Evolutionary conservation across 805 yeast genomes (phyloP), one percentile per base, ranked within the genome.

Genomic region (Candida berthetii): DNA sequence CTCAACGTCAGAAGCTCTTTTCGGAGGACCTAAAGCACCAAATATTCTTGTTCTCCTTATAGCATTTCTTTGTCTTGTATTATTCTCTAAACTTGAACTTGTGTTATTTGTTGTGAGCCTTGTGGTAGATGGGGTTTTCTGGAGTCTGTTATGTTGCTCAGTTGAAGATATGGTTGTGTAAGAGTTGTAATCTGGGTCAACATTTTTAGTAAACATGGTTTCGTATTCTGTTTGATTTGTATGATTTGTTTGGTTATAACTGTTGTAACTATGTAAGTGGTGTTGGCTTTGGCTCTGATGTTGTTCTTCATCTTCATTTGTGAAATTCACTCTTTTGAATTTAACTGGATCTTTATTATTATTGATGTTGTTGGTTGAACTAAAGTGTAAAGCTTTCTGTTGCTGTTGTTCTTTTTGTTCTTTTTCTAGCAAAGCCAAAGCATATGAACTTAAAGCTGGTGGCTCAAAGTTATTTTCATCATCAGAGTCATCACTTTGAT

Each of bases 391-490:
- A n/a, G n/a, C 29, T 24, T 36, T 4, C 31, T 15, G 20, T 29
- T 15, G 28, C 35, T 44, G 48, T 47, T 15, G 44, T 43, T 38
- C 42, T 22, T 46, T 47, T 52, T 57, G 50, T 32, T 49, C 57
- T 17, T 60, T 65, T 33, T 71, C 66, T 31, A 78, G 58, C 19
- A 78, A 58, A 20, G 79, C 82, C 17, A 74, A 64, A 31, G 80
- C 76, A 51, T 77, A 79, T 6, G 77, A 68, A 52, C 82, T 77
- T 44, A 78, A 62, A 13, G 76, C 77, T 3, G 85, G 85, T 1
- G 83, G 83, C 35, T 72, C 65, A 50, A 73, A 73, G 32, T 74
- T 71, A 45, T 66, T 71, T 45, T 76, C 82, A 39, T 64, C 69
- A 38, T 65, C 68, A 16, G 35, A 33, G 15, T 33, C 35, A 33